These are phyloP conservation scores for Fusarium algeriense DNA, from an alignment of 2,329 filamentous ascomycete species.

Conservation along the genomic window DNA sequence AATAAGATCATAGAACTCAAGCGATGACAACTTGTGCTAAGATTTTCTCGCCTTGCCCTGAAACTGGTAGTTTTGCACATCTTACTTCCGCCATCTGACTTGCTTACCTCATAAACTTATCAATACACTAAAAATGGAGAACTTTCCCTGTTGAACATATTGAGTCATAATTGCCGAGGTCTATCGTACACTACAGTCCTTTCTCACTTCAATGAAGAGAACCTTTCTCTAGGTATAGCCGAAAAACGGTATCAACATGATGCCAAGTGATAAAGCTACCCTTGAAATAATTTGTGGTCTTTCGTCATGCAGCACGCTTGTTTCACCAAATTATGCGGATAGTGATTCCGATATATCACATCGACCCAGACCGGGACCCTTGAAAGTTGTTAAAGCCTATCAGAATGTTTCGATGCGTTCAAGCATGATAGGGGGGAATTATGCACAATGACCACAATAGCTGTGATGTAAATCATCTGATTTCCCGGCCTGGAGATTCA, in stretches of 20 bases:
- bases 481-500: neutral
- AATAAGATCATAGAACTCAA: neutral
- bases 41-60: neutral
- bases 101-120: neutral
- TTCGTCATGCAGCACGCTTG: too few species aligned
- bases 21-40: neutral
- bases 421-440: neutral
- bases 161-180: conserved; percentile 7
- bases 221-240: neutral
- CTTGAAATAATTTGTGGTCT: too few species aligned
- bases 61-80: conserved; percentile 5
- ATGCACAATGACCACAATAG: neutral
- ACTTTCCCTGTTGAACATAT: conserved; percentile 4
- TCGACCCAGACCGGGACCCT: neutral
- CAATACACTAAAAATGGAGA: conserved; percentile 9
- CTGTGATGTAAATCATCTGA: neutral
- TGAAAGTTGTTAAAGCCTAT: neutral
- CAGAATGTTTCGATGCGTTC: neutral
- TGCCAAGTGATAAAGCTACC: neutral
- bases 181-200: neutral
- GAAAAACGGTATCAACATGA: neutral
- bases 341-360: neutral
- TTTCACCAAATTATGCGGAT: neutral
- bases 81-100: neutral
- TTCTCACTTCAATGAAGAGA: neutral